These are phyloP conservation scores for Paracorniculantispora psalliotae DNA, from an alignment of 2,329 filamentous ascomycete genomes.

Conservation along the genomic window DNA sequence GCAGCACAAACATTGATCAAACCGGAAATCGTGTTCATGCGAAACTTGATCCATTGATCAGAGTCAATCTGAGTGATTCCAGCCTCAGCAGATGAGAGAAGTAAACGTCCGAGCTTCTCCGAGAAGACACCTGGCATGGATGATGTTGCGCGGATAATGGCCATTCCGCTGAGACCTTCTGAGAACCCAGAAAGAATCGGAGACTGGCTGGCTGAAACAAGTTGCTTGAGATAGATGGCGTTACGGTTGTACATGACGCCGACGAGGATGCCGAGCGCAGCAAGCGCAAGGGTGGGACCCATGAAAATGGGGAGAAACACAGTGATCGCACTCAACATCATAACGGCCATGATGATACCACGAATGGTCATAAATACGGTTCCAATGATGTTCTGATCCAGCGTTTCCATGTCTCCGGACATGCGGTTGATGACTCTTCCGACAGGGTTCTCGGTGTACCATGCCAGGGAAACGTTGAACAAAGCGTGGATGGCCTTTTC, in stretches of 20 bases:
- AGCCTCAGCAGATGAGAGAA: conserved; percentile 42
- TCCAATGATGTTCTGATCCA: conserved; percentile 43
- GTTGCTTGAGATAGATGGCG: conserved; percentile 40
- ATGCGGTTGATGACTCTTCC: conserved; percentile 52
- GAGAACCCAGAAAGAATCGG: conserved; percentile 54
- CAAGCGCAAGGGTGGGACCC: conserved; percentile 37
- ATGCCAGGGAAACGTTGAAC: conserved; percentile 49
- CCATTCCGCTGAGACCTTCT: conserved; percentile 45
- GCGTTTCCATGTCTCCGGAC: conserved; percentile 51
- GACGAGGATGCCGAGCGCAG: conserved; percentile 41
- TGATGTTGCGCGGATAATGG: conserved; percentile 46
- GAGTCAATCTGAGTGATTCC: conserved; percentile 39
- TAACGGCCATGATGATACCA: conserved; percentile 36
- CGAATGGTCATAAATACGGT: conserved; percentile 41
- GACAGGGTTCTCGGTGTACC: conserved; percentile 51
- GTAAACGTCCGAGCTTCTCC: conserved; percentile 41
- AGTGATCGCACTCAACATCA: conserved; percentile 43
- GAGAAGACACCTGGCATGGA: conserved; percentile 44
- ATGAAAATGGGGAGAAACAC: conserved; percentile 39
- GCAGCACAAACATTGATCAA: conserved; percentile 47
- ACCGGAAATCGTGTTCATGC: conserved; percentile 50
- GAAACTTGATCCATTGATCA: conserved; percentile 53
- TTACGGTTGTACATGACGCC: conserved; percentile 47
- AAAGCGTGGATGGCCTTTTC: conserved; percentile 46
- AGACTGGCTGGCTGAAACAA: conserved; percentile 43